Conservation (phyloP, 129 eudicot species). For the Ambrosia trifida region DNA sequence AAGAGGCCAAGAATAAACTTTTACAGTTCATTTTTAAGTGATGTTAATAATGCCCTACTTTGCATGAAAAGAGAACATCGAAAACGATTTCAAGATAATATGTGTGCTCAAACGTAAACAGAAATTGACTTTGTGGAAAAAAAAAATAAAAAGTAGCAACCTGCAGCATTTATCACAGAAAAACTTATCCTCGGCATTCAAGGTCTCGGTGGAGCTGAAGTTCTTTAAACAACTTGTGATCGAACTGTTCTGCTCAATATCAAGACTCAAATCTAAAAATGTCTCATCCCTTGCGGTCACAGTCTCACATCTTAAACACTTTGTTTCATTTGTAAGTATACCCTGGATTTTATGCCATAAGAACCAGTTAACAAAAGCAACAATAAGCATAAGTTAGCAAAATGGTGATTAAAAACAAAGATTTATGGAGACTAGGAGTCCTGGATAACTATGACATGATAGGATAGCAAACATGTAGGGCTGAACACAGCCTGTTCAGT, state of each 20-base stretch:
- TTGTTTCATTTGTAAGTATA: slow-evolving; percentile 68
- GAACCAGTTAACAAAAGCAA: background rate
- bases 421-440: background rate
- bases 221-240: slow-evolving; percentile 71
- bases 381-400: slow-evolving; percentile 3
- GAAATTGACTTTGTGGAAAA: background rate
- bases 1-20: background rate
- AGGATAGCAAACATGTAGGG: background rate
- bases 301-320: slow-evolving; percentile 73
- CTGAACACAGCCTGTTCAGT: background rate
- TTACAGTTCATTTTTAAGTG: background rate
- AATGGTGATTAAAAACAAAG: background rate
- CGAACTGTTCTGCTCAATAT: slow-evolving; percentile 76
- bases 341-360: slow-evolving; percentile 41
- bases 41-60: slow-evolving; percentile 5
- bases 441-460: background rate
- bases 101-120: background rate
- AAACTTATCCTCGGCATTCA: slow-evolving; percentile 88
- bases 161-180: slow-evolving; percentile 90
- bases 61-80: background rate
- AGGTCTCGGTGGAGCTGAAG: slow-evolving; percentile 82
- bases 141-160: too few relatives aligned
- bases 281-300: slow-evolving; percentile 87
- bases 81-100: slow-evolving; percentile 11
- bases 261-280: slow-evolving; percentile 68